Evolutionary conservation across 306 rosid species (phyloP).

Genomic region (Inga laurina): DNA sequence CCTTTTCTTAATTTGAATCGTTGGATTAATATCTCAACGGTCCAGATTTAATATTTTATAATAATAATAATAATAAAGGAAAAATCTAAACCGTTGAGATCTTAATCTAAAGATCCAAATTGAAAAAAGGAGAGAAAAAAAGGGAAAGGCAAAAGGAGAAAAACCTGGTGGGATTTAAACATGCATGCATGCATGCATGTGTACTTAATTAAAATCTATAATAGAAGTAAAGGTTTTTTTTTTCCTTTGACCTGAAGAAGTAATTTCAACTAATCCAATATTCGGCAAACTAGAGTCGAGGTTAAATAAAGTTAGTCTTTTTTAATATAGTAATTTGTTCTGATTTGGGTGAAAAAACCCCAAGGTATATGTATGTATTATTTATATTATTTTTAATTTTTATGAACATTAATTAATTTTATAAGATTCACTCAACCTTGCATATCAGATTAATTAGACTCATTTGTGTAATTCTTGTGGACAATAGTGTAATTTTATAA

Average conservation of each 20-base stretch:
- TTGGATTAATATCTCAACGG: too few species aligned
- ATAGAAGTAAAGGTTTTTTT: too few species aligned
- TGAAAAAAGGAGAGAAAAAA: too few species aligned
- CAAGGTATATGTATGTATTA: background rate
- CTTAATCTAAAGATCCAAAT: too few species aligned
- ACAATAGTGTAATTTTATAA: background rate
- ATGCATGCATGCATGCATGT: background rate
- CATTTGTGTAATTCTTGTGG: background rate
- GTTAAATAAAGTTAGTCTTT: too few species aligned
- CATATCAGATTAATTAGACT: background rate
- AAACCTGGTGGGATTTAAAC: too few species aligned
- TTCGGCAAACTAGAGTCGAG: background rate
- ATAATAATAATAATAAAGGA: too few species aligned
- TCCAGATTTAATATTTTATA: too few species aligned
- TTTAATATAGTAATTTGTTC: background rate
- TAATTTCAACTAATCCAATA: background rate
- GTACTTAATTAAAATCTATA: background rate
- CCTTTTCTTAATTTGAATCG: too few species aligned
- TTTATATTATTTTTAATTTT: background rate
- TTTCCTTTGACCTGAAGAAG: too few species aligned
- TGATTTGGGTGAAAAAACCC: background rate
- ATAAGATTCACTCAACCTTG: background rate
- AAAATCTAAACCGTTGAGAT: too few species aligned
- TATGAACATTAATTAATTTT: background rate
- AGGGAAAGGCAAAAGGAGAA: too few species aligned